Percentiles rank a stretch among this genome's conserved stretches.
Evolutionary conservation across 805 yeast species (phyloP).

Genomic region (Kluyveromyces dobzhanskii): DNA sequence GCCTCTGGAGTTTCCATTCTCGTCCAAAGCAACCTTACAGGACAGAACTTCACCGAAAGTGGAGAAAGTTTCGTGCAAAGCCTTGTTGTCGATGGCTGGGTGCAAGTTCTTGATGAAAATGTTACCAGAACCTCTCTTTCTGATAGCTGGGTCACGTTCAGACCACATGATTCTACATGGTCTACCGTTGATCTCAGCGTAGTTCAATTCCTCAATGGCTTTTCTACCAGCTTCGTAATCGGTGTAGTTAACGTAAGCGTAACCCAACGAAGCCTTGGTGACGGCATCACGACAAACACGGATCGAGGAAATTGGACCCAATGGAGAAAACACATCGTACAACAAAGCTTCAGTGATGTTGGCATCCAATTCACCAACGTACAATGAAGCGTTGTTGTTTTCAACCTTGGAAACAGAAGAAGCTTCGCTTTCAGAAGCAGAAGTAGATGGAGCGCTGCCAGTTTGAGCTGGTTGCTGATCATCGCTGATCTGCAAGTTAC

Average conservation of each 20-base stretch:
- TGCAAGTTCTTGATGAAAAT: slow-evolving; percentile 97
- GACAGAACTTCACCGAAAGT: slow-evolving; percentile 94
- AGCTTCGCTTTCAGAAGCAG: slow-evolving; percentile 23
- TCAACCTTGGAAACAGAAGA: slow-evolving; percentile 34
- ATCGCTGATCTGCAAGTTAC: slow-evolving; percentile 27
- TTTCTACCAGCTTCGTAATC: slow-evolving; percentile 81
- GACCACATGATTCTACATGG: slow-evolving; percentile 99
- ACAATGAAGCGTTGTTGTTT: slow-evolving; percentile 72
- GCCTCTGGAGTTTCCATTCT: slow-evolving; percentile 84
- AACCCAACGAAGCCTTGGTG: slow-evolving; percentile 93
- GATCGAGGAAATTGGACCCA: slow-evolving; percentile 93
- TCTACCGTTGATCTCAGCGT: slow-evolving; percentile 85
- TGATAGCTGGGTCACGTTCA: slow-evolving; percentile 93
- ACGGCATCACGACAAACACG: slow-evolving; percentile 99
- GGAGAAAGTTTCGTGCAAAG: slow-evolving; percentile 94
- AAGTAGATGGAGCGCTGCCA: slow-evolving; percentile 16
- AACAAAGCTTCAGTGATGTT: slow-evolving; percentile 88
- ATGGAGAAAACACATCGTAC: slow-evolving; percentile 88
- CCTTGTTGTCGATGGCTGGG: slow-evolving; percentile 97
- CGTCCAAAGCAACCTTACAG: slow-evolving; percentile 95
- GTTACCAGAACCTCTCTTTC: slow-evolving; percentile 95
- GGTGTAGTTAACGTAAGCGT: slow-evolving; percentile 96
- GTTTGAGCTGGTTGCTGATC: slow-evolving; percentile 26
- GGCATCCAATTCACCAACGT: slow-evolving; percentile 95
- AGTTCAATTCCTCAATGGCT: slow-evolving; percentile 94